A percentile compares a stretch with the other conserved stretches of the same genome.
Evolutionary conservation across 495 filamentous ascomycete genomes (phyloP).

Genomic region (Penicillium malachiteum): DNA sequence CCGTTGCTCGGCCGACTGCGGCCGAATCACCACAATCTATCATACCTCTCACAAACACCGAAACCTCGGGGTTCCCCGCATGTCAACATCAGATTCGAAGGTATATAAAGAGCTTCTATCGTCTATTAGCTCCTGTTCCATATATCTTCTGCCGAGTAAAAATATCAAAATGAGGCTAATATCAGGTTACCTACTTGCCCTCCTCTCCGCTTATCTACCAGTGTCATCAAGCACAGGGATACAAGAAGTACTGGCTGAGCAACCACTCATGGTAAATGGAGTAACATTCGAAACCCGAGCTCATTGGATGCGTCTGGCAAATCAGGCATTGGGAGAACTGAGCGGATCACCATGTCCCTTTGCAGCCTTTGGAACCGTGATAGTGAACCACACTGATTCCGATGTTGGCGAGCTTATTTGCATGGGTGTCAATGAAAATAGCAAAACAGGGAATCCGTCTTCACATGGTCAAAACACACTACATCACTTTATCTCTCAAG

Average conservation of each 20-base stretch:
- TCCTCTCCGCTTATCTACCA: background rate
- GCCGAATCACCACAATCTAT: background rate
- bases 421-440: constrained; percentile 39
- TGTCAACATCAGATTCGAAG: no score
- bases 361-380: constrained; percentile 50
- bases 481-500: background rate
- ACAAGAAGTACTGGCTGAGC: constrained; percentile 2
- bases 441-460: constrained; percentile 43
- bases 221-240: background rate
- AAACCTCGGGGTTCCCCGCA: background rate
- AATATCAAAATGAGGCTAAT: background rate
- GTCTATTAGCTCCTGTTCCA: background rate
- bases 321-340: constrained; percentile 39
- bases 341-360: constrained; percentile 45
- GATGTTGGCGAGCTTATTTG: constrained; percentile 45
- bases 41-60: background rate
- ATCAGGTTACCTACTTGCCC: background rate
- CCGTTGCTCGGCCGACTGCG: background rate
- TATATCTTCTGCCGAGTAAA: background rate
- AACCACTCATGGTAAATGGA: constrained; percentile 10
- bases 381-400: constrained; percentile 52
- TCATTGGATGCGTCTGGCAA: constrained; percentile 52
- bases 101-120: background rate
- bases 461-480: constrained; percentile 42
- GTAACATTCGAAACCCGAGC: constrained; percentile 32